Base-by-base conservation (phyloP, 2,329 filamentous ascomycete species). In the Rhexocercosporidium sp. region DNA sequence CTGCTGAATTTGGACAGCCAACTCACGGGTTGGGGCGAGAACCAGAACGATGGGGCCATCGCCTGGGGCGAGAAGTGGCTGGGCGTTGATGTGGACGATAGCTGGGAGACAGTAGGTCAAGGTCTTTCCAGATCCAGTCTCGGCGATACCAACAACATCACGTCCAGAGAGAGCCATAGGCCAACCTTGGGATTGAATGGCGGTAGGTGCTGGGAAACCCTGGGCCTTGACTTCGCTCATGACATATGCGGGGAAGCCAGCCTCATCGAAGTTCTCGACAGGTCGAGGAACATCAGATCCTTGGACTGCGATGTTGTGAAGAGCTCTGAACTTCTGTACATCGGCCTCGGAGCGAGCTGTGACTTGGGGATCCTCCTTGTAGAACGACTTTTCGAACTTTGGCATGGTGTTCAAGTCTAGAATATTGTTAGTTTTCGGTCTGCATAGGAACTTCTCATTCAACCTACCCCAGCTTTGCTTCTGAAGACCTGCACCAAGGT, bases 371-470 rank as follows among this genome's bases (percentile, higher is more conserved):
- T 96, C 90, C 82, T 98, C 96, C 85, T 98, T 97, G 88, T 99
- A 99, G 84, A 99, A 99, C 9, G 92, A 94, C 83, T 99, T 99
- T 80, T 99, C 96, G 83, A 99, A 99, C 82, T 98, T 98, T 75
- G 96, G 95, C 54, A 99, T 78, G 7, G 90, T 80, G 77, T 80
- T 84, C 63, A 96, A 76, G 79, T 99, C 96, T 96, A 73, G 20
- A 27, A 64, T 68, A 59, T 62, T 67, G 62, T 67, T 60, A 67
- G 44, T 71, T n/a, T 41, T 29, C 44, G 5, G 39, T 37, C 12
- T 67, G n/a, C 59, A 27, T 68, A 56, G 31, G 51, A 46, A 44
- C 59, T 57, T 61, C 54, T 37, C 16, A 65, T 62, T 14, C 46
- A 56, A 68, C 91, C 80, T 83, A 95, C 92, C 92, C 92, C 92